Percentiles rank a stretch among this genome's conserved stretches.
phyloP scores from a whole-genome alignment of 257 asterid species.

The Lithospermum erythrorhizon region DNA sequence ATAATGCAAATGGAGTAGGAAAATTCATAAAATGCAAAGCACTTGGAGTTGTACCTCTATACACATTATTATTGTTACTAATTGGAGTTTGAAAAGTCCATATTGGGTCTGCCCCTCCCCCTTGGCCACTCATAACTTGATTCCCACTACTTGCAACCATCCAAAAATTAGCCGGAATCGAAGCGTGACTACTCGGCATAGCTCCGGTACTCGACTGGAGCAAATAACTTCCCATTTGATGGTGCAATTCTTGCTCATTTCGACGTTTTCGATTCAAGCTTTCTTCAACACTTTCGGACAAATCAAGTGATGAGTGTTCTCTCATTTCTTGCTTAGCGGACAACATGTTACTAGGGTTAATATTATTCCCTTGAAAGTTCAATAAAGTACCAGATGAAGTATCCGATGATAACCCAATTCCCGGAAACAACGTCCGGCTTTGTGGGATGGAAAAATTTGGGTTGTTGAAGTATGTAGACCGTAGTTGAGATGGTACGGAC shows the following conservation, averaged over 20 bases:
- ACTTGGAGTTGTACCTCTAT: conserved; percentile 65
- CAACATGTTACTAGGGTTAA: conserved; percentile 37
- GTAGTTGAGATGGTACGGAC: conserved; percentile 84
- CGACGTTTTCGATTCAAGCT: conserved; percentile 48
- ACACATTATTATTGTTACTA: conserved; percentile 37
- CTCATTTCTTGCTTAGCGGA: conserved; percentile 55
- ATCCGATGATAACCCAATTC: conserved; percentile 54
- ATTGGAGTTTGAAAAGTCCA: conserved; percentile 71
- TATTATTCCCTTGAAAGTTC: conserved; percentile 45
- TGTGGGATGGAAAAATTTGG: conserved; percentile 50
- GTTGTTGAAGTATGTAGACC: conserved; percentile 51
- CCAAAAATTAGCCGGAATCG: conserved; percentile 85
- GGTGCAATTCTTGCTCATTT: conserved; percentile 49
- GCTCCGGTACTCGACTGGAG: conserved; percentile 61
- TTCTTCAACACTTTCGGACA: conserved; percentile 38
- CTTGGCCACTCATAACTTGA: conserved; percentile 37
- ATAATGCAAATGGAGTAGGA: conserved; percentile 58
- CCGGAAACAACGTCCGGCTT: conserved; percentile 44
- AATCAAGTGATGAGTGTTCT: conserved; percentile 38
- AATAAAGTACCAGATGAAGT: conserved; percentile 41
- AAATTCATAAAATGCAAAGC: conserved; percentile 91
- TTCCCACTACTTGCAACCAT: conserved; percentile 71
- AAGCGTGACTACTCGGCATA: conserved; percentile 58
- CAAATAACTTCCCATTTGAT: conserved; percentile 66
- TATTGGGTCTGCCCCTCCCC: conserved; percentile 50